Percentiles rank a stretch among this genome's conserved stretches.
Conservation (phyloP, 257 asterid genomes). For the Paulownia fortunei region DNA sequence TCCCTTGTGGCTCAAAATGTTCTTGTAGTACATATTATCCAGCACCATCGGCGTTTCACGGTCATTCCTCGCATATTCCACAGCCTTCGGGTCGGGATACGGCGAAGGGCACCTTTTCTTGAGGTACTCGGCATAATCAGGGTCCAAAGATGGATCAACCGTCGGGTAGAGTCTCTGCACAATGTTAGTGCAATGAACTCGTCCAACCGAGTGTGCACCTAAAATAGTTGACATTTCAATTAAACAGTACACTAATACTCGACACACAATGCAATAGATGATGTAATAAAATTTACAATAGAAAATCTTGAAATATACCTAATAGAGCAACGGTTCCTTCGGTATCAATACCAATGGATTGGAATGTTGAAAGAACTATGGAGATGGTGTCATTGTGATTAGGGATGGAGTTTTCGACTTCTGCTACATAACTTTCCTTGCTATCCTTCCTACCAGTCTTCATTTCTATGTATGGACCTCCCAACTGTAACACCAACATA, state of each 20-base stretch:
- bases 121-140: slow-evolving; percentile 56
- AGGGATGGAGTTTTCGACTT: slow-evolving; percentile 63
- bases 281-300: too few species aligned
- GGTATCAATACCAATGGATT: slow-evolving; percentile 59
- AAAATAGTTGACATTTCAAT: not conserved
- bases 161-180: slow-evolving; percentile 73
- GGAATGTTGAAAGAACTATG: slow-evolving; percentile 58
- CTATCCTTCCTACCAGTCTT: slow-evolving; percentile 85
- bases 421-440: slow-evolving; percentile 46
- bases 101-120: slow-evolving; percentile 71
- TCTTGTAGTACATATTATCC: slow-evolving; percentile 75
- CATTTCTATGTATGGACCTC: slow-evolving; percentile 69
- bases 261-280: too few species aligned
- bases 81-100: slow-evolving; percentile 52
- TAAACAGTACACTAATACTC: too few species aligned
- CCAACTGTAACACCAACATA: slow-evolving; percentile 46
- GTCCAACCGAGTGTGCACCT: slow-evolving; percentile 88
- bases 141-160: slow-evolving; percentile 66
- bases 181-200: slow-evolving; percentile 75
- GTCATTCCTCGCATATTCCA: slow-evolving; percentile 68
- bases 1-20: slow-evolving; percentile 61
- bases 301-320: slow-evolving; percentile 52
- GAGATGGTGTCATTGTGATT: slow-evolving; percentile 71
- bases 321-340: slow-evolving; percentile 76
- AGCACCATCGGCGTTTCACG: slow-evolving; percentile 63